Conservation (phyloP, 495 filamentous ascomycete species). For the Podospora didyma region DNA sequence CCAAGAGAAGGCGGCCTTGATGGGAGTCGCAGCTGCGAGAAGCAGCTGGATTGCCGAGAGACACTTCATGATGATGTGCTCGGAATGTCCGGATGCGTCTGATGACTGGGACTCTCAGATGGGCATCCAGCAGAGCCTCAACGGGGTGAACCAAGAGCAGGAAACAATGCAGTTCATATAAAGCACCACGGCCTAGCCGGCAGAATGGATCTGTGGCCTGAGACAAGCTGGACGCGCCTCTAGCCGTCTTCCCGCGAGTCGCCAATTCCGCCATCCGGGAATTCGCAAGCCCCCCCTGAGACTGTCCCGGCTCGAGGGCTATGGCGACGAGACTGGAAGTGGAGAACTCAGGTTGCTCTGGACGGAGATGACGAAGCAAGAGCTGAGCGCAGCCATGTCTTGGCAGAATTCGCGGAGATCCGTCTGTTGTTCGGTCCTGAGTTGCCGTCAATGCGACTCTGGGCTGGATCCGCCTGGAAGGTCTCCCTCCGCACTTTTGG, state of each 20-base stretch:
- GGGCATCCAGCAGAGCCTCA: constrained; percentile 13
- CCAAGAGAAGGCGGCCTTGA: constrained; percentile 38
- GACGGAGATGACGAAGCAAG: not conserved
- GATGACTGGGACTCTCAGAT: not conserved
- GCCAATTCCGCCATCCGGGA: not conserved
- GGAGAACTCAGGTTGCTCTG: not conserved
- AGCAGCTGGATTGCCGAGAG: constrained; percentile 30
- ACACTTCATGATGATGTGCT: constrained; percentile 28
- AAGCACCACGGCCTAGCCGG: constrained; percentile 4
- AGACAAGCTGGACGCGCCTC: not conserved
- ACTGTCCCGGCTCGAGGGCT: no score
- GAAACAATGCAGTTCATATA: constrained; percentile 21
- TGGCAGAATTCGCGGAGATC: no score
- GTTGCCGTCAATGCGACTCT: constrained; percentile 20
- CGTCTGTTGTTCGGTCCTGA: constrained; percentile 7
- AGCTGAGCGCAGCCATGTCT: no score
- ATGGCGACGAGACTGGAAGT: not conserved
- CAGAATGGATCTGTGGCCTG: not conserved
- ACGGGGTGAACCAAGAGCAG: not conserved
- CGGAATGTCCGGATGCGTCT: not conserved
- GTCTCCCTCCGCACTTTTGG: constrained; percentile 19
- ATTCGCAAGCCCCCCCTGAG: not conserved
- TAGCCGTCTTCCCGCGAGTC: constrained; percentile 12
- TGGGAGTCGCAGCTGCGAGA: constrained; percentile 24
- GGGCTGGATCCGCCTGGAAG: constrained; percentile 14